Evolutionary conservation across 1,284 basidiomycete species (phyloP), one percentile per base, ranked within the genome.

Genomic region (Leccinum huronense): DNA sequence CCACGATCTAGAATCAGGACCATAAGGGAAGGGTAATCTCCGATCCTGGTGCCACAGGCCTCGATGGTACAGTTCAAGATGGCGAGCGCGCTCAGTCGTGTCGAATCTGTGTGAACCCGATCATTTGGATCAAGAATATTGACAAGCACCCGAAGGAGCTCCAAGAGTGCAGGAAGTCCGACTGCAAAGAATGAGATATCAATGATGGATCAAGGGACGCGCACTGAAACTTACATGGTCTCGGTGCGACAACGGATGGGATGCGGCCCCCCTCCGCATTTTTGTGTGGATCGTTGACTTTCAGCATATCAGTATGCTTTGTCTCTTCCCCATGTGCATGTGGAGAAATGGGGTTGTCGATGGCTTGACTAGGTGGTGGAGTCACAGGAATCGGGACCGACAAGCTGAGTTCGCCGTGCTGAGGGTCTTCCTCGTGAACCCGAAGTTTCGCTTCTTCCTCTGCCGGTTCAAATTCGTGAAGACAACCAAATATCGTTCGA

Each of bases 91-190:
- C 94, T 91, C 11, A 98, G 81, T 6, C 97, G 89, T 70, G 97
- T 98, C 3, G 96, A 94, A 75, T 98, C 96, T 5, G 97, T 98
- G 75, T 99, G 97, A 62, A 96, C 88, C 68, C 94, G 89, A 72
- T 97, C 95, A 70, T 88, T 91, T 16, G 97, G 97, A 76, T 99
- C 95, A 31, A 99, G 84, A 27, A 99, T 91, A 67, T 97, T 96
- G 71, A 98, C 89, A 58, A 99, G 85, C 33, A 99, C 97, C 2
- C 96, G 90, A 45, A 99, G 82, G 3, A 99, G 87, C 75, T 99
- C 97, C 30, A 95, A 81, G 59, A 98, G 90, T 2, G 97, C 97
- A 0, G 96, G 93, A 31, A 98, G 84, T 8, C 96, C 95, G 77
- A 95, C 97, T 81, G 79, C 57, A 65, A 66, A 42, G 54, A 5